A percentile compares a stretch with the other conserved stretches of the same genome.
phyloP scores from a whole-genome alignment of 768 basidiomycete genomes.

The Trametes coccinea region DNA sequence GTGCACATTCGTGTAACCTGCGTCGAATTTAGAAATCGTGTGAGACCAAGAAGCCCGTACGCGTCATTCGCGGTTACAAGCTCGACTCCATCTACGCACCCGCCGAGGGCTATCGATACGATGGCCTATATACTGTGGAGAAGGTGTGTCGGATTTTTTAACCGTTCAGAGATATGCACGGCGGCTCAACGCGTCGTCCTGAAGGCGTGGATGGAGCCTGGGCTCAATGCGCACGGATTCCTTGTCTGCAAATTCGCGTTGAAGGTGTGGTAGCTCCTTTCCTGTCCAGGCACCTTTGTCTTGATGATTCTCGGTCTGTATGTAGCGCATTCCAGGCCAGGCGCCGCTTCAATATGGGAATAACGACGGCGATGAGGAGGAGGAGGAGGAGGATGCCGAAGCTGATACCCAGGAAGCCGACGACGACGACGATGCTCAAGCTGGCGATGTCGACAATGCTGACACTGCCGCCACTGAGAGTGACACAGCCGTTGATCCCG shows the following conservation, averaged over 20 bases:
- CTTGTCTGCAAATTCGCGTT: constrained; percentile 87
- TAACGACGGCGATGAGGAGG: constrained; percentile 23
- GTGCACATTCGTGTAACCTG: not conserved
- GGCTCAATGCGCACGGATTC: constrained; percentile 66
- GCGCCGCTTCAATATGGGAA: constrained; percentile 46
- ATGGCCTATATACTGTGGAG: constrained; percentile 82
- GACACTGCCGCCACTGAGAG: not conserved
- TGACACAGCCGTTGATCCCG: too few species aligned
- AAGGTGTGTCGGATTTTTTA: constrained; percentile 43
- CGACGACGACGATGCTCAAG: not conserved
- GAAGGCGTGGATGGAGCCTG: constrained; percentile 75
- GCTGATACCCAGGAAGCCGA: not conserved
- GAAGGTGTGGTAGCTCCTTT: constrained; percentile 48
- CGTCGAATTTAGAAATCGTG: constrained; percentile 56
- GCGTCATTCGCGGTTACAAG: constrained; percentile 88
- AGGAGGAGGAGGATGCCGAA: not conserved
- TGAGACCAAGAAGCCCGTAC: constrained; percentile 79
- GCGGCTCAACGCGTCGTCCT: constrained; percentile 7
- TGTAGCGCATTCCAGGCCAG: constrained; percentile 57
- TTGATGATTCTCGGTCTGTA: not conserved
- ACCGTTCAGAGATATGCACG: not conserved
- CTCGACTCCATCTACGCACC: constrained; percentile 73
- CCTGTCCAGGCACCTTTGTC: not conserved
- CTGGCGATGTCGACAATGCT: not conserved
- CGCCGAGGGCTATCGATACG: constrained; percentile 85